Base-by-base conservation (phyloP, 495 filamentous ascomycete species). In the Penicillium atrosanguineum region DNA sequence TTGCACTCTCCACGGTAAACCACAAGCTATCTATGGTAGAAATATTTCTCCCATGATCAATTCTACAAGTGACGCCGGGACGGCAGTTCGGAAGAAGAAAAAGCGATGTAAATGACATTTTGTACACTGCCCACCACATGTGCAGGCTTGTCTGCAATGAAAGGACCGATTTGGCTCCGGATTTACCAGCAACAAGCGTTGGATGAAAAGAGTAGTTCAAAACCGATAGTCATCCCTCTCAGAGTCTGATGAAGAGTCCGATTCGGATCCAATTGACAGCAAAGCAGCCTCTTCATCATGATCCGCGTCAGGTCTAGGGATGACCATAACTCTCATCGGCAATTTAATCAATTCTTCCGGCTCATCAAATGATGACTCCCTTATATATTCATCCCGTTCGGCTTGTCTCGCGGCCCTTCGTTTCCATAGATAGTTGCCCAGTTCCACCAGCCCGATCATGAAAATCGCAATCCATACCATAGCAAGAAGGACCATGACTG, bases 391-490 rank as follows among this genome's bases (percentile, higher is more conserved):
- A 12, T 53, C 36, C 20, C 29, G 43, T 9, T 40, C 48, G 38
- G 15, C 18, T 3, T 21, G 43, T 39, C 43, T 26, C 20, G 4
- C 18, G 3, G 50, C 28, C 6, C 37, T 39, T 19, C 46, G 44
- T 19, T 50, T 54, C 61, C 61, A 69, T 14, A 67, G 9, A 41
- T 57, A 59, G 40, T 54, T 62, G 0, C 53, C 59, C 16, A 63
- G 36, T 40, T 69, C 68, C 6, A 69, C 53, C 26, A 71, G 8
- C 3, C 57, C 63, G 36, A 71, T 53, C 3, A 50, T 55, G 8
- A 71, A 45, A 7, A 71, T 57, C 1, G 60, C 60, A 36, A 71
- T 36, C 66, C 65, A 67, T 1, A 65, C 55, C 53, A 71, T 39
- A 4, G 44, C 47, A 19, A 68, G 44, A 9, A 69, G 52, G 34